phyloP scores from a whole-genome alignment of 331 rosid genomes.

The Acacia pycnantha region DNA sequence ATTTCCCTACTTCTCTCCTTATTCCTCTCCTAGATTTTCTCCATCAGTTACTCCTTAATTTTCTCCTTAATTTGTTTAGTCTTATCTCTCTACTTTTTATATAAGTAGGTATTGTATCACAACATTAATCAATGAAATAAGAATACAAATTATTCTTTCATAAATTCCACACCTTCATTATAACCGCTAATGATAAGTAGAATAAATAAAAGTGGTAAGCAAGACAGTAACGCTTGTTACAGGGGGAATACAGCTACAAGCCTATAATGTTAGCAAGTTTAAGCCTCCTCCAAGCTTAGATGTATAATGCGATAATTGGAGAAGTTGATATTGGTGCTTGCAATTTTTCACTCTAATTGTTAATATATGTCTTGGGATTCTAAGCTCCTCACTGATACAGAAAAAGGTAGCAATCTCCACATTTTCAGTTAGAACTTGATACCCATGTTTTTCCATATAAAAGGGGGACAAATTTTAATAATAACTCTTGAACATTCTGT shows the following conservation, averaged over 20 bases:
- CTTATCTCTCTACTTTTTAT: no score
- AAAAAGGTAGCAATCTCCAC: not conserved
- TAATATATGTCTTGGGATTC: not conserved
- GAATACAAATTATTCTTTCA: no score
- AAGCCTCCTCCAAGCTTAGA: constrained; percentile 12
- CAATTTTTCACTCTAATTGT: not conserved
- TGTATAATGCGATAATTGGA: not conserved
- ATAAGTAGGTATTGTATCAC: no score
- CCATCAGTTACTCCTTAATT: no score
- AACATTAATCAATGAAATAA: no score
- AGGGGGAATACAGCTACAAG: not conserved
- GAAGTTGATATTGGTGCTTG: not conserved
- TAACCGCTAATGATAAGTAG: not conserved
- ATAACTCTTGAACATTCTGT: not conserved
- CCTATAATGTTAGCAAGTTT: not conserved
- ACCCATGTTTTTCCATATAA: not conserved
- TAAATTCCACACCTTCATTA: not conserved
- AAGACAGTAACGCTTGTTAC: not conserved
- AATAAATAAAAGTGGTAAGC: not conserved
- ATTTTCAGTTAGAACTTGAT: not conserved
- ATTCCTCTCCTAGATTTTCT: no score
- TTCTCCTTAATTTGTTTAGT: no score
- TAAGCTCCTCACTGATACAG: not conserved
- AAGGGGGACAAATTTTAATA: not conserved
- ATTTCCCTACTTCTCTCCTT: no score